A percentile compares a stretch with the other conserved stretches of the same genome.
Evolutionary conservation across 148 eudicot species (phyloP).

Genomic region (Vaccinium macrocarpon): DNA sequence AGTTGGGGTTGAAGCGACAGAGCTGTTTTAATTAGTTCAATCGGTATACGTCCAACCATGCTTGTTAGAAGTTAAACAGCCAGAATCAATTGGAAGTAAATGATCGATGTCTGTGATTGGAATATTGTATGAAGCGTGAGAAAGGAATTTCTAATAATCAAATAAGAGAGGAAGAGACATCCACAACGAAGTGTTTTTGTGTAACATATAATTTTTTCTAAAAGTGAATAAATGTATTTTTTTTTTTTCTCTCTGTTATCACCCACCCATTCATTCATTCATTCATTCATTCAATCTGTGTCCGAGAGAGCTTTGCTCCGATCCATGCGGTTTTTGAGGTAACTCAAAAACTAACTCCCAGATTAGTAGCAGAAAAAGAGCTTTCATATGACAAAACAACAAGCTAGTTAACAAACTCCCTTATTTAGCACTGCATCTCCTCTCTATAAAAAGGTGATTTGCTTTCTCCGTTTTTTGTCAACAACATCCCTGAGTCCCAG

Average conservation of each 20-base stretch:
- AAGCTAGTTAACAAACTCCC: not conserved
- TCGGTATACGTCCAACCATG: no score
- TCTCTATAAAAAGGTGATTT: not conserved
- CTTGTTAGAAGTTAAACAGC: no score
- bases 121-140: no score
- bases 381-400: not conserved
- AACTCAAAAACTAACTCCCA: not conserved
- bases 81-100: no score
- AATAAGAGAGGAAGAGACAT: no score
- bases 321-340: not conserved
- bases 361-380: not conserved
- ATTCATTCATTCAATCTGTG: not conserved
- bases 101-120: no score
- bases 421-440: not conserved
- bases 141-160: no score
- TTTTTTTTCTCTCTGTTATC: not conserved
- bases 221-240: no score
- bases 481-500: not conserved
- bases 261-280: not conserved
- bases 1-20: not conserved
- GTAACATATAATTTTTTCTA: not conserved
- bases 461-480: not conserved
- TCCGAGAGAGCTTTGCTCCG: not conserved
- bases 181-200: no score
- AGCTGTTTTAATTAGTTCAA: no score